Conservation (phyloP, 2,329 filamentous ascomycete species). For the Fusarium vanettenii region DNA sequence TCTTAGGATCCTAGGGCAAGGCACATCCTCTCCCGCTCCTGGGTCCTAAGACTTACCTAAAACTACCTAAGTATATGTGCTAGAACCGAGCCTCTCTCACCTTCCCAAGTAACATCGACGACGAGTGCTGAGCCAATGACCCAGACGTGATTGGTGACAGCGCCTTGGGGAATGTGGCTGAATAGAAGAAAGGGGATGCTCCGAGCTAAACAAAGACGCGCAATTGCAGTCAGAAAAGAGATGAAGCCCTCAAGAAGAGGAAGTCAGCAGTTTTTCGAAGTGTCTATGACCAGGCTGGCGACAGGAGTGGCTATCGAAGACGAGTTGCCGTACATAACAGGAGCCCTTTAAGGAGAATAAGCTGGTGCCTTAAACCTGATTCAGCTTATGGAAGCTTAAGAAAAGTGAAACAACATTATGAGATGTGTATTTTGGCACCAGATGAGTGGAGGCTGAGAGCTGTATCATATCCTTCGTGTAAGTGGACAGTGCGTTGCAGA, state of each 20-base stretch:
- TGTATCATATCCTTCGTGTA: neutral
- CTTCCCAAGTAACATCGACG: constrained; percentile 14
- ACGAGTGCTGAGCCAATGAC: constrained; percentile 27
- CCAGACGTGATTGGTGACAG: constrained; percentile 19
- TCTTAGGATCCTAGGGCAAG: neutral
- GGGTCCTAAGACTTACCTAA: neutral
- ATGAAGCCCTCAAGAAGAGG: constrained; percentile 13
- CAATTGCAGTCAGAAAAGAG: constrained; percentile 9
- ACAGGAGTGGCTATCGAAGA: constrained; percentile 13
- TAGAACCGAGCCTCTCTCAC: constrained; percentile 3
- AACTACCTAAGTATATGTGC: neutral
- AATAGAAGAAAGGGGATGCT: neutral
- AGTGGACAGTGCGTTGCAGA: constrained; percentile 5
- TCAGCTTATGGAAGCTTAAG: neutral
- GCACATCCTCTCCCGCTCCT: neutral
- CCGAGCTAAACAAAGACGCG: constrained; percentile 10
- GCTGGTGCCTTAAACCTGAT: neutral
- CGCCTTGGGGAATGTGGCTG: constrained; percentile 17
- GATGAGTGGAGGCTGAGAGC: neutral
- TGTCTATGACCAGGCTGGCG: constrained; percentile 13
- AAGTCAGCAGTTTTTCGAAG: constrained; percentile 9
- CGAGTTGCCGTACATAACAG: constrained; percentile 13
- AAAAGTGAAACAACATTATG: neutral
- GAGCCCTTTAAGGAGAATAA: too few relatives aligned
- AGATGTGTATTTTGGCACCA: neutral